Percentiles rank a stretch among this genome's conserved stretches.
Evolutionary conservation across 176 grass and related monocot genomes (phyloP).

Genomic region (Sorghum bicolor): DNA sequence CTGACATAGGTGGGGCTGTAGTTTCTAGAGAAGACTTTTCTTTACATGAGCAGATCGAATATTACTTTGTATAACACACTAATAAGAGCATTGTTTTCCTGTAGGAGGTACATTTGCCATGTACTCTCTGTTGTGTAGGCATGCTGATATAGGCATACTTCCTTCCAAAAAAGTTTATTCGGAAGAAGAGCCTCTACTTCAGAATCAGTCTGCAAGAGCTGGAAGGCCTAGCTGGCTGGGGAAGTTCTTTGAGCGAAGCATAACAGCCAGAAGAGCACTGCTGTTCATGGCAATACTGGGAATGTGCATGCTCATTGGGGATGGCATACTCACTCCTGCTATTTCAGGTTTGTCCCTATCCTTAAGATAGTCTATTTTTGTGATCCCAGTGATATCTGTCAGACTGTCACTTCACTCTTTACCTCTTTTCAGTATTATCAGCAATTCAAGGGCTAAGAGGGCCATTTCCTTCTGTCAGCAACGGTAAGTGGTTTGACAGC

Average conservation of each 20-base stretch:
- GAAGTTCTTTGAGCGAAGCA: constrained; percentile 65
- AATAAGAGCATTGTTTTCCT: constrained; percentile 1
- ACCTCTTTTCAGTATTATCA: constrained; percentile 53
- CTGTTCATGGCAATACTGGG: constrained; percentile 75
- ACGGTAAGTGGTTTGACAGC: constrained; percentile 39
- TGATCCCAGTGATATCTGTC: constrained; percentile 1
- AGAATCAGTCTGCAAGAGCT: constrained; percentile 8
- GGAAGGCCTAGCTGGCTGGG: constrained; percentile 49
- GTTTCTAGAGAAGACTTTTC: neutral
- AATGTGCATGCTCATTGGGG: constrained; percentile 87
- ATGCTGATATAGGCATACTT: constrained; percentile 74
- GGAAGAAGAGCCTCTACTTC: constrained; percentile 21
- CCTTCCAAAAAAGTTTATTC: constrained; percentile 55
- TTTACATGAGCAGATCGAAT: neutral
- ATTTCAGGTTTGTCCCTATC: constrained; percentile 61
- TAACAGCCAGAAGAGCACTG: constrained; percentile 64
- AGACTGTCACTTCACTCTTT: neutral
- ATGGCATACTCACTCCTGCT: constrained; percentile 86
- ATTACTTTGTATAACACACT: neutral
- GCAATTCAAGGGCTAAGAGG: constrained; percentile 65
- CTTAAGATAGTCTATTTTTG: constrained; percentile 1
- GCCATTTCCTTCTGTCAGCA: constrained; percentile 61
- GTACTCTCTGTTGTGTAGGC: constrained; percentile 73
- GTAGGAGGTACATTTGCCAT: constrained; percentile 86
- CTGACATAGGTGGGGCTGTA: neutral